These are phyloP conservation scores for Coprinopsis cinerea DNA, from an alignment of 768 basidiomycete genomes.

Conservation along the genomic window DNA sequence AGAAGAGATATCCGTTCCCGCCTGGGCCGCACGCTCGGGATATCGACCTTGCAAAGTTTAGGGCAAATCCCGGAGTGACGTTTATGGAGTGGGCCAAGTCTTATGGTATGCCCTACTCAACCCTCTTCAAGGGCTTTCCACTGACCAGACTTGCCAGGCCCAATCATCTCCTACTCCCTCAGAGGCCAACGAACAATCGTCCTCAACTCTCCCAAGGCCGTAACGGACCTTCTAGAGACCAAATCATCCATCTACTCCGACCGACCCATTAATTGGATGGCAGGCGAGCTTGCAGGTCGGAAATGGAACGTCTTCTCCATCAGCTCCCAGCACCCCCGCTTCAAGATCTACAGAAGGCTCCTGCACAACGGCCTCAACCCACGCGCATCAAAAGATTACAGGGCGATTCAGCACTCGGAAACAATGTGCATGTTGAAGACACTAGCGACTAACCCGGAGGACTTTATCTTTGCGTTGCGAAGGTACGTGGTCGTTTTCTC, in stretches of 20 bases:
- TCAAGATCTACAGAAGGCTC: constrained; percentile 30
- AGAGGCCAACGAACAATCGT: constrained; percentile 27
- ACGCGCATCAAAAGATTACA: constrained; percentile 27
- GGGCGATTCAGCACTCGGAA: constrained; percentile 25
- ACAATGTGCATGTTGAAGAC: constrained; percentile 22
- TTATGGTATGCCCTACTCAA: constrained; percentile 2
- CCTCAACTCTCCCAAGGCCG: constrained; percentile 38
- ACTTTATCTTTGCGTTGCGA: constrained; percentile 23
- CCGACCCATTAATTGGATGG: constrained; percentile 31
- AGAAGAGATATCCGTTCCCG: constrained; percentile 2
- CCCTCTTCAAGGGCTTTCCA: neutral
- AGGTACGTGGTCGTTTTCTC: too few species aligned
- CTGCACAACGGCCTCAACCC: constrained; percentile 32
- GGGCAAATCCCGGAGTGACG: neutral
- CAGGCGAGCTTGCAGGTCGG: constrained; percentile 25
- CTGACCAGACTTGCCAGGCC: neutral
- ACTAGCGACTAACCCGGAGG: constrained; percentile 23
- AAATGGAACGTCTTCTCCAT: constrained; percentile 26
- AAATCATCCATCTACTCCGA: constrained; percentile 46
- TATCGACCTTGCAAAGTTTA: constrained; percentile 2
- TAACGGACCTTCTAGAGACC: constrained; percentile 40
- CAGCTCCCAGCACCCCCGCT: constrained; percentile 24
- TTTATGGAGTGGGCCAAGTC: constrained; percentile 1
- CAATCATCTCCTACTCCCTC: neutral
- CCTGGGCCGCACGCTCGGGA: constrained; percentile 6